Base-by-base conservation (phyloP, 2,329 filamentous ascomycete species). In the Talaromyces marneffei region DNA sequence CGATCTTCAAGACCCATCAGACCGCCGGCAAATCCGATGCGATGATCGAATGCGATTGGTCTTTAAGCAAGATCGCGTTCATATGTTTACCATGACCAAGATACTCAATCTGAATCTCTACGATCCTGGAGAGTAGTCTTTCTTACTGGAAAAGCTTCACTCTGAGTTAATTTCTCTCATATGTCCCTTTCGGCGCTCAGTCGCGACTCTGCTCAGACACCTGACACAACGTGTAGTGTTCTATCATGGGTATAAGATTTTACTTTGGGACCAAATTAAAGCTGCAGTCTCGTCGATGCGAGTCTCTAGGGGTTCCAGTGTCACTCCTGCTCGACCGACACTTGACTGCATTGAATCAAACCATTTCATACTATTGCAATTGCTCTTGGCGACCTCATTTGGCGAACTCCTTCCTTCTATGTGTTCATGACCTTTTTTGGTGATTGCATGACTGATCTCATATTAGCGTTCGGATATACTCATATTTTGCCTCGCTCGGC, bases 71-170 rank as follows among this genome's bases (percentile, higher is more conserved):
- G 86, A 92, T 70, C 90, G 85, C 70, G 89, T 99, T 55, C 91
- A 97, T 77, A 99, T 99, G 94, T 99, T 99, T 76, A 92, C 91
- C 67, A 97, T 99, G 93, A 97, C 96, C 81, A 97, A 97, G 80
- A 85, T 96, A 16, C 85, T 97, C 10, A 91, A 90, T 65, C 87
- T 89, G 72, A 93, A 97, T 71, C 81, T 97, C 40, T 97, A 96
- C 72, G 90, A 89, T 2, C 83, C 90, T 53, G 91, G 93, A 58
- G 91, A 94, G 74, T 86, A 73, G 37, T n/a, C 33, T 23, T 18
- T 18, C 33, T 25, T 18, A 50, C 42, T 37, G 8, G 5, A 33
- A 18, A 48, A 37, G 29, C n/a, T 52, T 46, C 12, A 52, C 18
- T 35, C 5, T 8, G 27, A 20, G 27, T 29, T 35, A 25, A 23